These are phyloP conservation scores for Tylopilus rubrobrunneus DNA, from an alignment of 768 basidiomycete species.

Conservation along the genomic window DNA sequence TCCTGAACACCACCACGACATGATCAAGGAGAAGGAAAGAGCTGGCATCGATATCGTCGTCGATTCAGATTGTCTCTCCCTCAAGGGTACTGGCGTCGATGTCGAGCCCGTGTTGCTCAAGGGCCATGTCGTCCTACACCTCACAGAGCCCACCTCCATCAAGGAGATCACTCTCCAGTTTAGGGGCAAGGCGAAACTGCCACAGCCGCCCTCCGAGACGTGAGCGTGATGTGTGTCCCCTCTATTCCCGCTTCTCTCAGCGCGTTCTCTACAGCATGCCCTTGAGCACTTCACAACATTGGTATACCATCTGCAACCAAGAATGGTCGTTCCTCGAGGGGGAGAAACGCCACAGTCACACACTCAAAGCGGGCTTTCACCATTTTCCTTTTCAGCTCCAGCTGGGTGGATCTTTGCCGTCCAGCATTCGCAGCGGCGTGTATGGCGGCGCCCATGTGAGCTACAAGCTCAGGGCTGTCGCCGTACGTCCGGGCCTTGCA, in stretches of 20 bases:
- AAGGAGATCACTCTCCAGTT: slow-evolving; percentile 84
- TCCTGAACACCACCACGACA: slow-evolving; percentile 34
- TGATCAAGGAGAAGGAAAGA: slow-evolving; percentile 43
- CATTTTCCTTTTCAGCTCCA: slow-evolving; percentile 89
- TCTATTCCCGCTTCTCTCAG: slow-evolving; percentile 1
- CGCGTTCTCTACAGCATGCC: slow-evolving; percentile 11
- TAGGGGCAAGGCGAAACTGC: slow-evolving; percentile 75
- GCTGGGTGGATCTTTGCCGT: slow-evolving; percentile 82
- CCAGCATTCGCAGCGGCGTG: slow-evolving; percentile 56
- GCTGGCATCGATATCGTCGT: slow-evolving; percentile 74
- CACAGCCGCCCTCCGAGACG: slow-evolving; percentile 55
- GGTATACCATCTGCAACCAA: slow-evolving; percentile 69
- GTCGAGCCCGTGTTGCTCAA: slow-evolving; percentile 78
- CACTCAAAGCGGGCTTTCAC: slow-evolving; percentile 94
- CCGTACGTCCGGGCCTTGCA: slow-evolving; percentile 71
- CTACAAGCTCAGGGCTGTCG: slow-evolving; percentile 90
- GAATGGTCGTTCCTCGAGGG: slow-evolving; percentile 94
- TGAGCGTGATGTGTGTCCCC: slow-evolving; percentile 33
- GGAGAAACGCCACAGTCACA: slow-evolving; percentile 72
- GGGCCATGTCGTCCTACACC: slow-evolving; percentile 75
- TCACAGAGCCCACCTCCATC: slow-evolving; percentile 78
- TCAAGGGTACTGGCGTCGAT: slow-evolving; percentile 79
- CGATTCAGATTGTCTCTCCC: slow-evolving; percentile 61
- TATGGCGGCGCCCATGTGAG: slow-evolving; percentile 61
- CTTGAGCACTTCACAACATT: slow-evolving; percentile 36